These are phyloP conservation scores for Piper betle DNA, from an alignment of 164 flowering plant species.

Conservation along the genomic window DNA sequence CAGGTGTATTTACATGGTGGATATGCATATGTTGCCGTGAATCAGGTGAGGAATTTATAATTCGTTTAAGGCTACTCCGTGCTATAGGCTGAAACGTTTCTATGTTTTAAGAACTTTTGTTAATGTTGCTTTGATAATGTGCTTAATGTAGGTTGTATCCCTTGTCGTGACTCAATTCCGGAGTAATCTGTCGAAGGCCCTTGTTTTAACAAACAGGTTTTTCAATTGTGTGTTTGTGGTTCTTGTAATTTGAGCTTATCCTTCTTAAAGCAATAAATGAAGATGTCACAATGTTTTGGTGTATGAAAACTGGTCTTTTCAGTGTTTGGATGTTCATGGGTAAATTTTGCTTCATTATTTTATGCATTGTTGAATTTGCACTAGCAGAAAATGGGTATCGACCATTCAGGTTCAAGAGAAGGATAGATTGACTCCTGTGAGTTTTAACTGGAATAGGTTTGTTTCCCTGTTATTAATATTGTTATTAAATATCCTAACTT, in stretches of 20 bases:
- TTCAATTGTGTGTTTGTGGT: background rate
- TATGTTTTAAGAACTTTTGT: background rate
- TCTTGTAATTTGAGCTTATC: background rate
- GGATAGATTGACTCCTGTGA: constrained; percentile 78
- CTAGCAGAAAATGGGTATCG: constrained; percentile 83
- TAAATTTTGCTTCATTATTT: background rate
- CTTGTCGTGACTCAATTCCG: constrained; percentile 75
- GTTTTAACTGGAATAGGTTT: constrained; percentile 15
- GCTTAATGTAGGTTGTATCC: constrained; percentile 46
- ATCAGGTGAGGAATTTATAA: constrained; percentile 39
- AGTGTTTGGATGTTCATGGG: background rate
- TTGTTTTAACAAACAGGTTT: constrained; percentile 79
- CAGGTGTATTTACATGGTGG: constrained; percentile 61
- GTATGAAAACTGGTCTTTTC: too few relatives aligned
- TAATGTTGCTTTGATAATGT: background rate
- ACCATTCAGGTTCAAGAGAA: constrained; percentile 67
- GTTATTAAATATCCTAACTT: background rate
- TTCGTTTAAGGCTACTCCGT: too few relatives aligned
- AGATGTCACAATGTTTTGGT: background rate
- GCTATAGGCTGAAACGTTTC: background rate
- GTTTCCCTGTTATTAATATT: background rate
- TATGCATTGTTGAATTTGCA: background rate
- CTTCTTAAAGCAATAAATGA: background rate
- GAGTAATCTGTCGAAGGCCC: constrained; percentile 70
- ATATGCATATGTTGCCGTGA: constrained; percentile 71